These are phyloP conservation scores for Backusella luteola DNA, from an alignment of 192 early-diverging fungal species.

Conservation along the genomic window DNA sequence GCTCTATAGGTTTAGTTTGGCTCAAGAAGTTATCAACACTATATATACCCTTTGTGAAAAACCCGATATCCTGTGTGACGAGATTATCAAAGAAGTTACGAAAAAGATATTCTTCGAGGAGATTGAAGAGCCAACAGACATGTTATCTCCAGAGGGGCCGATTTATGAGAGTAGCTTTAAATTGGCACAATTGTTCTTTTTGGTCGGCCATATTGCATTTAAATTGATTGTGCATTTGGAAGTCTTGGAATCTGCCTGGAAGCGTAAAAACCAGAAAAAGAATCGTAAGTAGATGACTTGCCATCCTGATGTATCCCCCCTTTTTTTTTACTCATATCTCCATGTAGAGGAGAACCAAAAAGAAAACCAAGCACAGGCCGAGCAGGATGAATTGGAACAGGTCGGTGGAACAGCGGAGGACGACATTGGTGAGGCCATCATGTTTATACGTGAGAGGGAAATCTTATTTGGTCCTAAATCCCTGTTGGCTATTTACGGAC, in stretches of 20 bases:
- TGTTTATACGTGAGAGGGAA: conserved; percentile 87
- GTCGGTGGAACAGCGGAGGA: conserved; percentile 93
- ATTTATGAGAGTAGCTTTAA: conserved; percentile 58
- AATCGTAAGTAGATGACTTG: conserved; percentile 17
- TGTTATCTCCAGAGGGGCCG: background rate
- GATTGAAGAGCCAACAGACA: background rate
- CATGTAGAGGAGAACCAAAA: conserved; percentile 31
- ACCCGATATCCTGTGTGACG: conserved; percentile 78
- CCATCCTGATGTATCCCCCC: background rate
- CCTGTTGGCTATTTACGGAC: conserved; percentile 78
- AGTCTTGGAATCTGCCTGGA: conserved; percentile 90
- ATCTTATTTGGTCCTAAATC: conserved; percentile 79
- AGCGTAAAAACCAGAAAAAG: conserved; percentile 65
- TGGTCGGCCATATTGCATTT: conserved; percentile 94
- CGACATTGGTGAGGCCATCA: conserved; percentile 90
- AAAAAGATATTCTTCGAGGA: conserved; percentile 54
- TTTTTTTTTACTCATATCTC: background rate
- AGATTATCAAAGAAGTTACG: conserved; percentile 73
- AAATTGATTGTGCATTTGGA: conserved; percentile 97
- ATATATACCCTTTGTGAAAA: conserved; percentile 90
- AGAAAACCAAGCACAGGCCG: conserved; percentile 42
- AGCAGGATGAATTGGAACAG: conserved; percentile 87
- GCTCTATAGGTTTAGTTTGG: conserved; percentile 79
- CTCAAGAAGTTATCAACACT: conserved; percentile 93
- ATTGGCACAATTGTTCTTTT: conserved; percentile 84